Evolutionary conservation across 495 filamentous ascomycete species (phyloP), one percentile per base, ranked within the genome.

Genomic region (Clavariopsis aquatica): DNA sequence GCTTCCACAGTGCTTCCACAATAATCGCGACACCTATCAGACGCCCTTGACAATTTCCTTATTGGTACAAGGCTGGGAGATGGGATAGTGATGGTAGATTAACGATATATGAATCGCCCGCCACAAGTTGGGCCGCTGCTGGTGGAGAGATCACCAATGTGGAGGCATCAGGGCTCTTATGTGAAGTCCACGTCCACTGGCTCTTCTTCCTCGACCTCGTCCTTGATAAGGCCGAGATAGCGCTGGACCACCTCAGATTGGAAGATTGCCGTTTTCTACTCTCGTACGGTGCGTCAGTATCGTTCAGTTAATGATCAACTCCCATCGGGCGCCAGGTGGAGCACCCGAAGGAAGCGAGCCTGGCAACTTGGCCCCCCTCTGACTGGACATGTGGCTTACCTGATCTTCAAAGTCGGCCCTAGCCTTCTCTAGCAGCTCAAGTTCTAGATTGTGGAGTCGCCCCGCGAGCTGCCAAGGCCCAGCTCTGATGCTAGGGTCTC

Each of bases 381-480:
- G 24, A 64, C n/a, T 26, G 45, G 27, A 41, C 19, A 49, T 38
- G 28, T 28, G 38, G 43, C 78, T 79, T 72, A 92, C 90, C 85
- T 89, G 78, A 34, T 81, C 73, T 62, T 85, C 82, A 28, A 93
- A 76, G 31, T 78, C 72, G 36, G 79, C 69, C 38, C 83, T 76
- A 6, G 78, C 82, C 57, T 71, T 76, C 65, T 85, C 76, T 54
- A 95, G 70, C 46, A 92, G 69, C 3, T 70, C 73, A 9, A 68
- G 74, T 70, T 95, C 91, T 23, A 89, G 70, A 6, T 75, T 75
- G 55, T 86, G 79, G 29, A 93, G 76, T 46, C 75, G 77, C 65
- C 65, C 73, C 34, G 78, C 79, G 69, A 75, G 78, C 60, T 59
- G 71, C 69, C 74, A 81, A 63, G 77, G 71, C 46, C 75, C 73